Conservation (phyloP, 176 grass and related monocot species). For the Pontederia crassipes region DNA sequence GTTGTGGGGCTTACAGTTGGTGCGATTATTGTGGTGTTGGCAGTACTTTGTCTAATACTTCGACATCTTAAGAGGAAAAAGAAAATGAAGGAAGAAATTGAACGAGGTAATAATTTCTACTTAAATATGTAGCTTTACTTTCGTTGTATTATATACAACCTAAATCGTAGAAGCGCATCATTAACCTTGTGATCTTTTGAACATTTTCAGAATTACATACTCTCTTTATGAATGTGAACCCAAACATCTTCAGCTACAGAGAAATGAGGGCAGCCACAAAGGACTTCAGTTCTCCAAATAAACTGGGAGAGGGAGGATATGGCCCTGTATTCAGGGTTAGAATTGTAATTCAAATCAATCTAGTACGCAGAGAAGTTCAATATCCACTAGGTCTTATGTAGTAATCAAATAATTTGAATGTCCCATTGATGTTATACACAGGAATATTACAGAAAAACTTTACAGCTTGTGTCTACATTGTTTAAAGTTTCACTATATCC, state of each 20-base stretch:
- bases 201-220: slow-evolving; percentile 36
- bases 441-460: background rate
- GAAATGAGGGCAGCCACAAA: slow-evolving; percentile 60
- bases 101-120: background rate
- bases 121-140: no score
- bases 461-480: background rate
- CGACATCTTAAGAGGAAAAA: slow-evolving; percentile 17
- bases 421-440: background rate
- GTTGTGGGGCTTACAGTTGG: slow-evolving; percentile 43
- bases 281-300: slow-evolving; percentile 53
- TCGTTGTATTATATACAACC: no score
- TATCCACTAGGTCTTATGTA: no score
- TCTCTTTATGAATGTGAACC: slow-evolving; percentile 48
- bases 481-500: no score
- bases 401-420: background rate
- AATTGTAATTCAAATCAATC: no score
- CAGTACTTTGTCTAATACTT: slow-evolving; percentile 16
- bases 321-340: slow-evolving; percentile 63
- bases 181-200: slow-evolving; percentile 3
- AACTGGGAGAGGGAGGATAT: slow-evolving; percentile 86
- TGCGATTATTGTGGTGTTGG: slow-evolving; percentile 30
- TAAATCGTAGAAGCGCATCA: no score
- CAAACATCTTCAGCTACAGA: slow-evolving; percentile 50
- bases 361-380: no score
- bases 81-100: background rate